Base-by-base conservation (phyloP, 2,329 filamentous ascomycete species). In the Aaosphaeria arxii region DNA sequence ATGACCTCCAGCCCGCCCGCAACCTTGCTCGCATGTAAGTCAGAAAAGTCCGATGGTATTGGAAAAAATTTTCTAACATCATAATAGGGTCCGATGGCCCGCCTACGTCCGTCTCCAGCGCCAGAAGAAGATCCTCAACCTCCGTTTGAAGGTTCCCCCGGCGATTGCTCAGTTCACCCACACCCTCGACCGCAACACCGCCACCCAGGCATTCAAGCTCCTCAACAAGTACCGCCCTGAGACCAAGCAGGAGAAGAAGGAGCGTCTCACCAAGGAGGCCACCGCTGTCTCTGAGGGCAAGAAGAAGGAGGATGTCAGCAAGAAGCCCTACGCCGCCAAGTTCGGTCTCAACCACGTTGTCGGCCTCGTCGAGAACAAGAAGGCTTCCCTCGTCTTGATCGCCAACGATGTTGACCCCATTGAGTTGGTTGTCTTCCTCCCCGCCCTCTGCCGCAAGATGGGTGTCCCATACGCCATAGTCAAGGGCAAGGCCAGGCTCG, bases 201-300 rank as follows among this genome's bases (percentile, higher is more conserved):
- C 95, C 65, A 89, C 91, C 69, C 92, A 97, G 82, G 83, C 89
- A 61, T 94, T 99, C 85, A 97, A 97, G 86, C 87, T 99, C 73
- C 89, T 99, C 74, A 95, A 96, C 89, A 99, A 99, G 85, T 99
- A 99, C 88, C 91, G 92, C 70, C 94, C 94, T 64, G 94, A 99
- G 85, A 95, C 89, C 77, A 97, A 96, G 87, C 81, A 83, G 68
- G 92, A 97, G 87, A 99, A 99, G 90, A 99, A 97, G 87, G 95
- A 99, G 83, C 91, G 94, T 80, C 84, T 99, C 61, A 85, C 89
- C 76, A 91, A 96, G 85, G 94, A 99, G 85, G 94, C 95, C 60
- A 96, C 91, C 68, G 95, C 94, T 71, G 85, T 99, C 75, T 86
- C 91, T 75, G 91, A 97, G 78, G 94, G 95, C 77, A 96, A 97